Evolutionary conservation across 2,329 filamentous ascomycete genomes (phyloP).

Genomic region (Paraphoma sp.): DNA sequence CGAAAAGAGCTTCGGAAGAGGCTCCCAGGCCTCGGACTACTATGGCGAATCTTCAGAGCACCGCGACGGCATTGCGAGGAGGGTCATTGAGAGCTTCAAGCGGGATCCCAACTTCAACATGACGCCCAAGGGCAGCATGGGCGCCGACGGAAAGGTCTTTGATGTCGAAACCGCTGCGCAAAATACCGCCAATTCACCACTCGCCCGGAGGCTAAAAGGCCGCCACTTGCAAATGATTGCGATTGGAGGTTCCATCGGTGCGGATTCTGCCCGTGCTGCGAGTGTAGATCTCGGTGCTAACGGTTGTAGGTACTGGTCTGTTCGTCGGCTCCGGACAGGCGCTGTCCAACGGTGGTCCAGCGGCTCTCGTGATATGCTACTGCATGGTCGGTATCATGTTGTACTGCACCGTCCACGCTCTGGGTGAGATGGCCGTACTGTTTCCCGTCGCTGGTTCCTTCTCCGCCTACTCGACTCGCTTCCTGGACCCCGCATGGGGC

Average conservation of each 20-base stretch:
- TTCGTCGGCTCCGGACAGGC: conserved; percentile 75
- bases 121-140: conserved; percentile 54
- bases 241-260: conserved; percentile 83
- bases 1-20: conserved; percentile 48
- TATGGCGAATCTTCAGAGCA: conserved; percentile 48
- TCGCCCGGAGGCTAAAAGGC: conserved; percentile 66
- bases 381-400: conserved; percentile 82
- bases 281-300: conserved; percentile 20
- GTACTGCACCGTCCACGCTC: conserved; percentile 88
- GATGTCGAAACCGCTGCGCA: conserved; percentile 68
- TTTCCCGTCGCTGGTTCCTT: conserved; percentile 94
- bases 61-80: conserved; percentile 38
- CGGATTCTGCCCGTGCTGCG: conserved; percentile 11
- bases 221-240: conserved; percentile 95
- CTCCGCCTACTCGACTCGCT: conserved; percentile 88
- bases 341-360: conserved; percentile 48
- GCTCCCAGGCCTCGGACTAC: conserved; percentile 43
- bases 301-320: conserved; percentile 62
- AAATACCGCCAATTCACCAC: conserved; percentile 73
- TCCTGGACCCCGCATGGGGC: conserved; percentile 91
- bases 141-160: conserved; percentile 62
- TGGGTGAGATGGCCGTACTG: conserved; percentile 88
- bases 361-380: conserved; percentile 44
- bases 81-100: conserved; percentile 55
- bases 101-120: conserved; percentile 51